Base-by-base conservation (phyloP, 345 rosid genomes). In the Euphorbia pulcherrima region DNA sequence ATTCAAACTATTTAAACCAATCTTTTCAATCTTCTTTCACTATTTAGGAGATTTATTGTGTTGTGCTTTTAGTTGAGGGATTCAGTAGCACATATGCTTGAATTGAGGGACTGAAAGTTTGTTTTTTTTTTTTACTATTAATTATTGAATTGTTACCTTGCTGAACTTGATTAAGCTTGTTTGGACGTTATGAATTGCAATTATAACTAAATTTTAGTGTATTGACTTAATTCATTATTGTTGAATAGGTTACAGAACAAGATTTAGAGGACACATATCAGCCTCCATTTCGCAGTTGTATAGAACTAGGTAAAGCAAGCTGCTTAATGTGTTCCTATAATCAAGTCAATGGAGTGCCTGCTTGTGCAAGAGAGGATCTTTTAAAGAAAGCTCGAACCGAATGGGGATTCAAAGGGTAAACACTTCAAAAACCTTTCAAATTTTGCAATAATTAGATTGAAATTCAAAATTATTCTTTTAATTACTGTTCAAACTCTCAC, bases 301-400 rank as follows among this genome's bases (percentile, higher is more conserved):
- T 93, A 8, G 74, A 77, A 68, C 82, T 87, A 78, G 98, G 90
- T 52, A 85, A 87, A 84, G 97, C 92, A 35, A 90, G 94, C 78
- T 90, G 98, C 88, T 81, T 93, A 78, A 93, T 93, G 97, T 90
- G 98, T 68, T 85, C 98, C 10, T 90, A 89, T 77, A 93, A 86
- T 81, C 83, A 73, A 74, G 90, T 93, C 68, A 86, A 93, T 68
- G 98, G 97, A 39, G 90, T 89, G 53, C 98, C 97, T 27, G 90
- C 91, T 1, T 93, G 98, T 70, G 96, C 93, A 52, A 78, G 63
- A 64, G 77, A 67, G 60, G 92, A 85, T 73, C 78, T 93, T 8
- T 82, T 89, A 20, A 76, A 81, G 29, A 86, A 85, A 83, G 86
- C 88, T 75, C 78, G 97, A 78, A 69, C 62, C 53, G 92, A 93